Evolutionary conservation across 2,329 filamentous ascomycete genomes (phyloP).

Genomic region (Chaetomiaceae sp.): DNA sequence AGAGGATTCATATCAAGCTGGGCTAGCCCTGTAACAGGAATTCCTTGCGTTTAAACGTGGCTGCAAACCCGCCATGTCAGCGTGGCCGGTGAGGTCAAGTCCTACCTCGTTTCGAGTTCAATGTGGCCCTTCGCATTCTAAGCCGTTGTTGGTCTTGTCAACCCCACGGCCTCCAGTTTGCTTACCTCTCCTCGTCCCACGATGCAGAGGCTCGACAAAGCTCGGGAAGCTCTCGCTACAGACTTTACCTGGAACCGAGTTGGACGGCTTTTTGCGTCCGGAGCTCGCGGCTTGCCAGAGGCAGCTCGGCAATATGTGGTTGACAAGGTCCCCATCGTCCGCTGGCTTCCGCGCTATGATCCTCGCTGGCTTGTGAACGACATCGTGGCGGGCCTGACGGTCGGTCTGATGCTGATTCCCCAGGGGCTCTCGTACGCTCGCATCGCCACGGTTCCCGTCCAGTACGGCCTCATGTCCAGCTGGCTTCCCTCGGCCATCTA

Average conservation of each 20-base stretch:
- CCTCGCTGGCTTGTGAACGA: constrained; percentile 59
- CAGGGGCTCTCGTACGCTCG: constrained; percentile 60
- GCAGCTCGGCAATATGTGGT: constrained; percentile 51
- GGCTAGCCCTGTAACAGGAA: too few relatives aligned
- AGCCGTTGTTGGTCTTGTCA: too few relatives aligned
- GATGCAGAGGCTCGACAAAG: constrained; percentile 25
- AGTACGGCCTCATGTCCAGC: constrained; percentile 56
- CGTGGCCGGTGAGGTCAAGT: too few relatives aligned
- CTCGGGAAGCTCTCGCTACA: constrained; percentile 33
- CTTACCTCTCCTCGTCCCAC: not conserved
- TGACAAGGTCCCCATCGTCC: constrained; percentile 58
- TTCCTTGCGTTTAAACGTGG: too few relatives aligned
- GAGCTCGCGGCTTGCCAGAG: constrained; percentile 43
- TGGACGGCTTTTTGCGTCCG: constrained; percentile 29
- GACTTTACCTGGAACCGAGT: constrained; percentile 37
- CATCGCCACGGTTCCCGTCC: constrained; percentile 57
- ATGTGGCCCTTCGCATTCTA: too few relatives aligned
- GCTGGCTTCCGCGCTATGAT: constrained; percentile 60
- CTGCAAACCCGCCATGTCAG: too few relatives aligned
- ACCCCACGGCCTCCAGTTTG: too few relatives aligned
- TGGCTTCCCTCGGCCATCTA: constrained; percentile 56
- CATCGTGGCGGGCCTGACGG: constrained; percentile 55
- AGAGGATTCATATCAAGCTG: too few relatives aligned
- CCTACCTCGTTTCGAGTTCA: too few relatives aligned
- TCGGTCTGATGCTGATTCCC: constrained; percentile 58